Evolutionary conservation across 2,329 filamentous ascomycete genomes (phyloP), one percentile per base, ranked within the genome.

Genomic region (Apiospora malaysiana): DNA sequence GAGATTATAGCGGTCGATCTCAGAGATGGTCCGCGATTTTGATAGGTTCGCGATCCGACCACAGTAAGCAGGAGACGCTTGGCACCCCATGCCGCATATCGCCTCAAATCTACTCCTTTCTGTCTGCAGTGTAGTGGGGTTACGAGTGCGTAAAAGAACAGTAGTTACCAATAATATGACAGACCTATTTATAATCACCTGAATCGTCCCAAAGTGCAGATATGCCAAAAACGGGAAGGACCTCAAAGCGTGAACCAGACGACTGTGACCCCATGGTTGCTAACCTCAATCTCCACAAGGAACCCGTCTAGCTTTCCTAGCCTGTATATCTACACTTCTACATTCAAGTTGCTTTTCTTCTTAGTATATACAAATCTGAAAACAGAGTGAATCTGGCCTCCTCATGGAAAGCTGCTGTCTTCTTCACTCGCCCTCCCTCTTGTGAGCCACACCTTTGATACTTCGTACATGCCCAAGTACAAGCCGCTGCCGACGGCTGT

Each of bases 381-480:
- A 32, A 32, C 18, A 40, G 8, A 63, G 12, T n/a, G 67, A 68
- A 45, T 14, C 16, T 45, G 42, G 18, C 40, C 27, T 69, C 37
- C 73, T 71, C 42, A 75, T 45, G 72, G 72, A 46, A 74, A 73
- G 40, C 68, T 68, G 10, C 70, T 81, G 71, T 74, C 68, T 16
- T 80, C 84, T 21, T 85, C 83, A 66, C 85, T 83, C 56, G 74
- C 21, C 79, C 69, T 83, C 81, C 73, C 56, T 40, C 32, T 21
- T 16, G 56, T 63, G 0, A 92, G 79, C 85, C 89, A 93, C 49
- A 88, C 83, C 77, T 94, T 91, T 12, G 93, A 92, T 74, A 91
- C 91, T 80, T 97, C 94, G 81, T 97, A 97, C 59, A 93, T 92
- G 32, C 94, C 93, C 56, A 97, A 83, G 84, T 97, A 97, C 70